Conservation (phyloP, 331 rosid genomes). For the Arachis monticola region DNA sequence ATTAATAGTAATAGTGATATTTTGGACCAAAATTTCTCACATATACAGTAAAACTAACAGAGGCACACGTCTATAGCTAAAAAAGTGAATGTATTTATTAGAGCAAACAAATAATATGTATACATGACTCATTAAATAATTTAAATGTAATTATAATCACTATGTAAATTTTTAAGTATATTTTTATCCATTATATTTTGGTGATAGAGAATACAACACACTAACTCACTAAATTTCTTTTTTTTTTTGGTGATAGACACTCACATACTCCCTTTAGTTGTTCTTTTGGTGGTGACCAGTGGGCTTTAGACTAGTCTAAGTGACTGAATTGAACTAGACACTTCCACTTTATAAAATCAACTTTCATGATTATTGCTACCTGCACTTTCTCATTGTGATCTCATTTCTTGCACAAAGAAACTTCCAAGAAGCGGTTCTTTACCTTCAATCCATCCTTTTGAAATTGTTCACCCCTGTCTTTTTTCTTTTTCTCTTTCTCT, state of each 20-base stretch:
- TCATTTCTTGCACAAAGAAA: conserved; percentile 22
- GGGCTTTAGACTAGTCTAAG: conserved; percentile 45
- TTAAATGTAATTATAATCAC: too few species aligned
- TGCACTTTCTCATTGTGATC: conserved; percentile 30
- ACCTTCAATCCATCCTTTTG: conserved; percentile 37
- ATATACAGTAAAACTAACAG: too few species aligned
- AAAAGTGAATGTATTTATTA: too few species aligned
- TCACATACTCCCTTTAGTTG: too few species aligned
- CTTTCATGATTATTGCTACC: conserved; percentile 27
- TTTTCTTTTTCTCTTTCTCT: conserved; percentile 11
- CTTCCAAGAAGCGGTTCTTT: conserved; percentile 45
- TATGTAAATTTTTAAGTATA: not conserved
- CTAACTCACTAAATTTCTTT: conserved; percentile 24
- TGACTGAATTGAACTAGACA: conserved; percentile 33
- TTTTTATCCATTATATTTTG: too few species aligned
- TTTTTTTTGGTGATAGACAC: conserved; percentile 21
- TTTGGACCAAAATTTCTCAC: too few species aligned
- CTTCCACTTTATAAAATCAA: conserved; percentile 53
- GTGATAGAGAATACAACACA: conserved; percentile 3
- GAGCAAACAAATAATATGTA: too few species aligned
- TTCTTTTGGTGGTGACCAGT: not conserved
- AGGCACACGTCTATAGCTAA: too few species aligned
- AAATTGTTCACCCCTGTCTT: conserved; percentile 20
- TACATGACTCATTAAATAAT: too few species aligned
- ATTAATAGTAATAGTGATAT: too few species aligned